Percentiles rank a stretch among this genome's conserved stretches.
Conservation (phyloP, 2,329 filamentous ascomycete genomes). For the Cladophialophora bantiana region DNA sequence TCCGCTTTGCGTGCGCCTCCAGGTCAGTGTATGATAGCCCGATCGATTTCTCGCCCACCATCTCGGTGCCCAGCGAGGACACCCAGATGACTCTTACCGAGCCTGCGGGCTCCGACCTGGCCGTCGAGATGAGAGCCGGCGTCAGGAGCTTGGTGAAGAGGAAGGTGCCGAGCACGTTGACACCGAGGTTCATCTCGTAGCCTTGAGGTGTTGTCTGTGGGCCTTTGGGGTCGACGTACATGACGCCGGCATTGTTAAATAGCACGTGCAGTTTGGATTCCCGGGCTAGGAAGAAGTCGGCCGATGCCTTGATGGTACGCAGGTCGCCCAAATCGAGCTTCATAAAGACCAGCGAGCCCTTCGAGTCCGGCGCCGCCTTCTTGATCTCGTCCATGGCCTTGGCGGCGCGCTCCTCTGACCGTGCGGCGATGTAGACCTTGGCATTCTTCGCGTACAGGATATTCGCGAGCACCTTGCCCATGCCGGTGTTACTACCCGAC, state of each 20-base stretch:
- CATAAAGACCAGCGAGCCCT: conserved; percentile 48
- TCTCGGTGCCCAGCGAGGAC: background rate
- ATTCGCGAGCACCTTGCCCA: conserved; percentile 49
- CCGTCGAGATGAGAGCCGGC: conserved; percentile 44
- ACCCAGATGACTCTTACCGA: conserved; percentile 45
- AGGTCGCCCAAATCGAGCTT: conserved; percentile 51
- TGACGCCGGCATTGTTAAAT: conserved; percentile 45
- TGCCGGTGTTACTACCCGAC: conserved; percentile 47
- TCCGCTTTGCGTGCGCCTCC: background rate
- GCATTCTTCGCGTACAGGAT: conserved; percentile 52
- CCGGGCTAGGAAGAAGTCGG: conserved; percentile 46
- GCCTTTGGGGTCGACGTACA: conserved; percentile 27
- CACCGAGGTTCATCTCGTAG: conserved; percentile 49
- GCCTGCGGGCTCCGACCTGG: conserved; percentile 23
- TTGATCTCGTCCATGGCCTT: conserved; percentile 51
- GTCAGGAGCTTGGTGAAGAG: conserved; percentile 49
- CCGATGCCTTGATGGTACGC: conserved; percentile 49
- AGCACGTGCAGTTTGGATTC: conserved; percentile 52
- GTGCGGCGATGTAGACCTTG: conserved; percentile 54
- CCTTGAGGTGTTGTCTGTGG: conserved; percentile 31
- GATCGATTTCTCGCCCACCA: conserved; percentile 2
- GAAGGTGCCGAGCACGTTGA: conserved; percentile 48
- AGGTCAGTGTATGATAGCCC: background rate
- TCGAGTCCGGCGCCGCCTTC: conserved; percentile 39
- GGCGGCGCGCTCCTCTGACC: conserved; percentile 49